Percentiles rank a stretch among this genome's conserved stretches.
Evolutionary conservation across 106 monocot genomes (phyloP).

Genomic region (Dendrobium huoshanense): DNA sequence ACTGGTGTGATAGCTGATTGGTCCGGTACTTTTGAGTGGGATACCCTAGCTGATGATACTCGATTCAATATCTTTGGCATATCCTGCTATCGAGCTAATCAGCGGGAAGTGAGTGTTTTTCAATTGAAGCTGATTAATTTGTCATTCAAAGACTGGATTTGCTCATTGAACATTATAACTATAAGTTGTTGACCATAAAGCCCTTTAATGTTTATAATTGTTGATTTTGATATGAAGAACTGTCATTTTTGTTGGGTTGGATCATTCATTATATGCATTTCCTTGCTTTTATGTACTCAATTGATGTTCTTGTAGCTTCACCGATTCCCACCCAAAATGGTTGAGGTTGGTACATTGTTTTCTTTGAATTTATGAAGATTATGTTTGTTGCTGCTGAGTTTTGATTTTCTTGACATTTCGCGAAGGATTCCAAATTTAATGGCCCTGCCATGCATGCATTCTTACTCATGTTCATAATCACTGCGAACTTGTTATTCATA

Average conservation of each 20-base stretch:
- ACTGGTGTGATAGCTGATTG: conserved; percentile 46
- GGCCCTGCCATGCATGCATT: no score
- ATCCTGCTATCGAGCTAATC: conserved; percentile 80
- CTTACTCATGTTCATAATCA: no score
- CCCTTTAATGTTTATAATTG: background rate
- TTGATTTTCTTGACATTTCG: no score
- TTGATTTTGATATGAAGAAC: background rate
- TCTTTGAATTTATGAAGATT: background rate
- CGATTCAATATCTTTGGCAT: conserved; percentile 91
- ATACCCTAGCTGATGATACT: conserved; percentile 64
- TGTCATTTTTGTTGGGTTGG: background rate
- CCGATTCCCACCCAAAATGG: background rate
- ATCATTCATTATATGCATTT: background rate
- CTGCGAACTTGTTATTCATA: no score
- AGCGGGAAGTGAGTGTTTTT: conserved; percentile 60
- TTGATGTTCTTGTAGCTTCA: background rate
- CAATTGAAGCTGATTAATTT: background rate
- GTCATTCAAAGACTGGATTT: background rate
- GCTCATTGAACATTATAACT: background rate
- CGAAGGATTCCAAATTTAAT: no score
- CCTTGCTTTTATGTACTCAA: background rate
- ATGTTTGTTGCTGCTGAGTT: no score
- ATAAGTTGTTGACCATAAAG: background rate
- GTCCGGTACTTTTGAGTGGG: conserved; percentile 88
- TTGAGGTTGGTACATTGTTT: background rate